Evolutionary conservation across 2,329 filamentous ascomycete species (phyloP), one percentile per base, ranked within the genome.

Genomic region (Botrytis porri): DNA sequence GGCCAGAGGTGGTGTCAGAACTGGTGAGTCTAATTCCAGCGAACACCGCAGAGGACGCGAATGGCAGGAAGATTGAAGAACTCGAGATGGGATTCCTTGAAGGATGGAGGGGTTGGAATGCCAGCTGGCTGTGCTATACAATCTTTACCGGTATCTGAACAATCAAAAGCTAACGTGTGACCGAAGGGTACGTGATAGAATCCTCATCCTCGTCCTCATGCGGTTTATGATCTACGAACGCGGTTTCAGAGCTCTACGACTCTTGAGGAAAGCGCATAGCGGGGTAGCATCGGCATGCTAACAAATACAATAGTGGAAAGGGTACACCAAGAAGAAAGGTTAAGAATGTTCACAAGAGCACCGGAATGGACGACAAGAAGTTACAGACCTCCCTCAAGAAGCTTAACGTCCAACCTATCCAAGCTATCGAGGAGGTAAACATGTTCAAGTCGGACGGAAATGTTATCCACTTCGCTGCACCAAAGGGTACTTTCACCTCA

Each of bases 371-470:
- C 84, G 96, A 99, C 92, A 98, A 98, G 93, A 99, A 99, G 91
- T 93, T 99, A 78, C 96, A 99, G 88, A 90, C 92, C 76, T 88
- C 94, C 76, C 89, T 99, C 79, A 99, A 99, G 93, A 99, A 99
- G 92, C 91, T 99, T 85, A 98, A 98, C 86, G 95, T 97, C 74
- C 96, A 99, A 90, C 96, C 96, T 82, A 98, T 99, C 86, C 95
- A 97, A 88, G 94, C 93, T 79, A 99, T 99, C 81, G 96, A 99
- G 91, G 96, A 99, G 89, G 96, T 99, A 84, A 99, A 99, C 92
- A 99, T 99, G 96, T 99, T 99, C 92, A 99, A 99, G 93, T 92
- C 93, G 83, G 96, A 99, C 84, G 96, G 96, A 85, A 99, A 99
- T 85, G 96, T 99, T 85, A 98, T 99, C 83, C 96, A 99, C 90